Base-by-base conservation (phyloP, 208 protist species). In the Wallacemonas sp. region DNA sequence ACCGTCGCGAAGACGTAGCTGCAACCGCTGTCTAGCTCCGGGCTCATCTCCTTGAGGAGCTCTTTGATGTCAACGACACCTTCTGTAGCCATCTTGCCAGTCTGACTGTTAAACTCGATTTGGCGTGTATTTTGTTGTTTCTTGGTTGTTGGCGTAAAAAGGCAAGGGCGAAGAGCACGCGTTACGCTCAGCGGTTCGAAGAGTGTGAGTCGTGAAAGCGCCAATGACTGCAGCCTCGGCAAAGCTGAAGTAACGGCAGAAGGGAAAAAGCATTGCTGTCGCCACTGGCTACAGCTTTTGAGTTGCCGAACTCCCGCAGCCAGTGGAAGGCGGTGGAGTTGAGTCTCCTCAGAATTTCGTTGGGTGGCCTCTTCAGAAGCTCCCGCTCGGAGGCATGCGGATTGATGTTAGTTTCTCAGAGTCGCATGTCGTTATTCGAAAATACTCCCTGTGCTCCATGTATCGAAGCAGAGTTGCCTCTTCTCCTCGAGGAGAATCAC, bases 401-500 rank as follows among this genome's bases (percentile, higher is more conserved):
- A n/a, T 58, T 19, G 6, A 34, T 17, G 52, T 9, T 21, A 34
- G 15, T 30, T 27, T 50, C n/a, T n/a, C n/a, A n/a, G n/a, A n/a
- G n/a, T n/a, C n/a, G n/a, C 1, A 19, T 12, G 30, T 57, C 9
- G 1, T 37, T 26, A 36, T 33, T 63, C 55, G 66, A 94, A 90
- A 36, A 85, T 78, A 45, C 71, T 84, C 19, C 79, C 71, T 21
- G 76, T 81, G 32, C 80, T 83, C 88, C 88, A 94, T 22, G 85
- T 71, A 63, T 94, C 81, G 69, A 94, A 94, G 39, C 79, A 70
- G 36, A 94, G 27, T 55, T 85, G 76, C 1, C 68, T 60, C 48
- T 73, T 76, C 58, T 74, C 59, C 36, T 91, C 80, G 34, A 94
- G 63, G 13, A 85, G 33, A 30, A 85, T 44, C 8, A 91, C 30